Evolutionary conservation across 164 flowering plant genomes (phyloP).

Genomic region (Warburgia ugandensis): DNA sequence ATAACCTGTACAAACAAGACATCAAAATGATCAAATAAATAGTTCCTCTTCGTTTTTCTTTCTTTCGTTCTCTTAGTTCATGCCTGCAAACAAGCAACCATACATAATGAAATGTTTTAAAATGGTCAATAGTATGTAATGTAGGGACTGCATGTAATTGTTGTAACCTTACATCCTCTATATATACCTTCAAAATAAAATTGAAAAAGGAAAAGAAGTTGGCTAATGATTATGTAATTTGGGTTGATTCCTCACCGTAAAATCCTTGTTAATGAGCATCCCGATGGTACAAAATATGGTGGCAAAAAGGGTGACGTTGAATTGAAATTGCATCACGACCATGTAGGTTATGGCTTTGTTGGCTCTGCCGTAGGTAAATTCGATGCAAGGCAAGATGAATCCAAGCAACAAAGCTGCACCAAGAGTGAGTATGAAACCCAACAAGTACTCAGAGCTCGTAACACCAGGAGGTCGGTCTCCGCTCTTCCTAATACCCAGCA

Average conservation of each 20-base stretch:
- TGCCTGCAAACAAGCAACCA: too few relatives aligned
- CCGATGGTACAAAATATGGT: constrained; percentile 17
- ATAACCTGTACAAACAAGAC: constrained; percentile 39
- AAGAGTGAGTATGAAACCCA: constrained; percentile 20
- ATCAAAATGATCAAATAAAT: too few relatives aligned
- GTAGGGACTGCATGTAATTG: too few relatives aligned
- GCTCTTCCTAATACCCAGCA: constrained; percentile 18
- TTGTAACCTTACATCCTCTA: too few relatives aligned
- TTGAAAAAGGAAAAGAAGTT: too few relatives aligned
- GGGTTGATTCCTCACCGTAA: constrained; percentile 9
- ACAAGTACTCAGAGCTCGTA: constrained; percentile 8
- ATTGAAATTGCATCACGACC: constrained; percentile 22
- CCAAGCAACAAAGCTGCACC: constrained; percentile 16
- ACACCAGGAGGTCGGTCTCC: constrained; percentile 20
- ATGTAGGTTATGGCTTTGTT: constrained; percentile 12
- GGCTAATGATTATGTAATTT: too few relatives aligned
- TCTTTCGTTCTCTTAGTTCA: too few relatives aligned
- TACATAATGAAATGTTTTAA: too few relatives aligned
- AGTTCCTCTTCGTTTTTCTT: too few relatives aligned
- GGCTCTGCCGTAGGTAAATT: constrained; percentile 12
- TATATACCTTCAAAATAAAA: too few relatives aligned
- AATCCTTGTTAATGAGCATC: constrained; percentile 23
- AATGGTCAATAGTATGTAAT: too few relatives aligned
- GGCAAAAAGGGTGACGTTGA: constrained; percentile 12
- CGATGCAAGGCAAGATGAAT: constrained; percentile 14